Evolutionary conservation across 768 basidiomycete genomes (phyloP), one percentile per base, ranked within the genome.

Genomic region (Kwoniella mangroviensis): DNA sequence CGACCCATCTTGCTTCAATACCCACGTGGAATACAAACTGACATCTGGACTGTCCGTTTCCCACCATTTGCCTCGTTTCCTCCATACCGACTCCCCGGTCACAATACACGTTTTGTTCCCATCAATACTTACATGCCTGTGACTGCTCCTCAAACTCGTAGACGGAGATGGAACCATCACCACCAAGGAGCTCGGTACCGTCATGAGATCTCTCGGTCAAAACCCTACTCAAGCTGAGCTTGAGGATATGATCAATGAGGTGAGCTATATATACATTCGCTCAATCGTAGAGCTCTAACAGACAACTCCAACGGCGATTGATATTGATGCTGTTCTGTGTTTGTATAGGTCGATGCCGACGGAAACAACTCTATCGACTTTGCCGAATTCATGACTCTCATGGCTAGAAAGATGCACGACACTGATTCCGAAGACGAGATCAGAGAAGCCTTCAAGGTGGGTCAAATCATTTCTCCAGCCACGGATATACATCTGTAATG

Each of bases 161-260:
- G 93, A 94, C 77, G 92, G 91, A 75, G 93, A 95, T 86, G 93
- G 93, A 83, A 93, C 92, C 67, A 94, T 95, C 86, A 94, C 93
- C 63, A 91, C 91, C 65, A 88, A 87, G 75, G 93, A 95, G 84
- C 91, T 94, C 75, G 93, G 93, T 69, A 93, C 92, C 58, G 92
- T 94, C 74, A 94, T 95, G 93, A 89, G 93, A 73, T 93, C 92
- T 57, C 86, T 94, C 28, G 93, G 93, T 34, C 93, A 94, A 86
- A 95, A 93, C 85, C 93, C 93, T 1, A 93, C 93, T 28, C 92
- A 94, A 80, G 91, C 91, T 0, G 93, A 95, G 84, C 86, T 94
- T 54, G 91, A 92, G 83, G 93, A 94, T 84, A 94, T 95, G 93
- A 93, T 94, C 87, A 93, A 92, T 86, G 93, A 94, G 84, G 83